Percentiles rank a stretch among this genome's conserved stretches.
phyloP scores from a whole-genome alignment of 2,329 filamentous ascomycete species.

The Cladophialophora yegresii region DNA sequence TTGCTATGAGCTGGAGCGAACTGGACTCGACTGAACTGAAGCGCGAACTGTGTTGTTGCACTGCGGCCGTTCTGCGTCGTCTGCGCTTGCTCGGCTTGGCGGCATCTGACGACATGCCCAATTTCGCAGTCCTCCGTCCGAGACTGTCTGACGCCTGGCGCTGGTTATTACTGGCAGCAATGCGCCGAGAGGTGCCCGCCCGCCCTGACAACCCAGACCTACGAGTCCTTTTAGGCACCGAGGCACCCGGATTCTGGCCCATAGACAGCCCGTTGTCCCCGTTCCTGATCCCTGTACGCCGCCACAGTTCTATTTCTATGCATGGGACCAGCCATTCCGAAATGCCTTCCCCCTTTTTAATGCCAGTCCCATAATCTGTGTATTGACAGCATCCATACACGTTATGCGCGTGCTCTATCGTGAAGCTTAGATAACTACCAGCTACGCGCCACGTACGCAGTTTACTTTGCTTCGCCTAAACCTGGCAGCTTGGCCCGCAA shows the following conservation, averaged over 20 bases:
- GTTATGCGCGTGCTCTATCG: too few relatives aligned
- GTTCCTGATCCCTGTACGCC: background rate
- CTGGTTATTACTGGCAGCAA: conserved; percentile 1
- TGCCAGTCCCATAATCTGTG: too few relatives aligned
- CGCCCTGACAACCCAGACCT: background rate
- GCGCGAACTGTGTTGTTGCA: conserved; percentile 4
- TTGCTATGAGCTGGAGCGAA: background rate
- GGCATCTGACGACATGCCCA: conserved; percentile 9
- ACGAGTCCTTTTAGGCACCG: background rate
- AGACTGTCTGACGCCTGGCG: background rate
- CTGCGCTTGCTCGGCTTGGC: conserved; percentile 5
- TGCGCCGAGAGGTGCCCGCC: background rate
- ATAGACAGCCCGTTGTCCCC: background rate
- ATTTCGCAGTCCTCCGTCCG: conserved; percentile 1
- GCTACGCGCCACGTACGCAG: too few relatives aligned
- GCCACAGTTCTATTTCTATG: conserved; percentile 5
- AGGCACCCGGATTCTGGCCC: background rate
- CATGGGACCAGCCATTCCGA: background rate
- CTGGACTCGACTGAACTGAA: background rate
- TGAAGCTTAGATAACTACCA: too few relatives aligned
- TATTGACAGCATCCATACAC: too few relatives aligned
- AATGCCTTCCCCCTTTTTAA: too few relatives aligned
- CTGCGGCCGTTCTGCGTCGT: background rate
- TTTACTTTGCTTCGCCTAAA: background rate
- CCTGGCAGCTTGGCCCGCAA: background rate